These are phyloP conservation scores for Epichloe sibirici DNA, from an alignment of 2,329 filamentous ascomycete species.

Conservation along the genomic window DNA sequence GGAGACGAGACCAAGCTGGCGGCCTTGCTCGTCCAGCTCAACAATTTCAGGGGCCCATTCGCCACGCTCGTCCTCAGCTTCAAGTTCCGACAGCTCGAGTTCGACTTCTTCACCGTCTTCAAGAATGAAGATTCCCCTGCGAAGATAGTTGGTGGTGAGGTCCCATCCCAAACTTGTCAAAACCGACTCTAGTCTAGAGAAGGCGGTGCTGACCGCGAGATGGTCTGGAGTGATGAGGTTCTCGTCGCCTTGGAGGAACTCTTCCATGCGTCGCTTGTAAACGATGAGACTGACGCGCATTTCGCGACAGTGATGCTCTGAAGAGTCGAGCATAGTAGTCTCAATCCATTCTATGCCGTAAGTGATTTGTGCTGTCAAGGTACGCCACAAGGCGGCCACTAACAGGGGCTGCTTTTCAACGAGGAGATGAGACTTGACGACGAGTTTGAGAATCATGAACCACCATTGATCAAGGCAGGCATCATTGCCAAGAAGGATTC, in stretches of 20 bases:
- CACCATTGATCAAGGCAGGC: slow-evolving; percentile 52
- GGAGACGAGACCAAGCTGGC: slow-evolving; percentile 38
- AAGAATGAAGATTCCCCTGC: slow-evolving; percentile 35
- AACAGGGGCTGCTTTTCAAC: slow-evolving; percentile 30
- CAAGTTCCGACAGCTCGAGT: slow-evolving; percentile 35
- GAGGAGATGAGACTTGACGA: slow-evolving; percentile 39
- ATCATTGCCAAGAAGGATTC: slow-evolving; percentile 44
- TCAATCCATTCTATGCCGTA: slow-evolving; percentile 39
- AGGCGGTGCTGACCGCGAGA: slow-evolving; percentile 32
- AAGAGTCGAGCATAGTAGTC: slow-evolving; percentile 28
- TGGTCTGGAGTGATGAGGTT: slow-evolving; percentile 25
- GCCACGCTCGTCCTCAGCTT: slow-evolving; percentile 41
- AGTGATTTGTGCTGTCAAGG: slow-evolving; percentile 41
- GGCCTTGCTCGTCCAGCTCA: slow-evolving; percentile 38
- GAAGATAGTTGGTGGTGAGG: slow-evolving; percentile 35
- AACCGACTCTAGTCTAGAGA: slow-evolving; percentile 24
- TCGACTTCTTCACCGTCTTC: slow-evolving; percentile 41
- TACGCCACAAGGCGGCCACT: slow-evolving; percentile 32
- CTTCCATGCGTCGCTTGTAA: slow-evolving; percentile 42
- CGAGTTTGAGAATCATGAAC: slow-evolving; percentile 37
- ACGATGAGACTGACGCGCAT: slow-evolving; percentile 37
- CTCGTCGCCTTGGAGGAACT: slow-evolving; percentile 26
- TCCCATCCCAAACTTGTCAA: slow-evolving; percentile 42
- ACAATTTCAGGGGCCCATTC: slow-evolving; percentile 43
- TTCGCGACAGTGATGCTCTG: slow-evolving; percentile 17